Base-by-base conservation (phyloP, 2,329 filamentous ascomycete genomes). In the Penicillium sp. region DNA sequence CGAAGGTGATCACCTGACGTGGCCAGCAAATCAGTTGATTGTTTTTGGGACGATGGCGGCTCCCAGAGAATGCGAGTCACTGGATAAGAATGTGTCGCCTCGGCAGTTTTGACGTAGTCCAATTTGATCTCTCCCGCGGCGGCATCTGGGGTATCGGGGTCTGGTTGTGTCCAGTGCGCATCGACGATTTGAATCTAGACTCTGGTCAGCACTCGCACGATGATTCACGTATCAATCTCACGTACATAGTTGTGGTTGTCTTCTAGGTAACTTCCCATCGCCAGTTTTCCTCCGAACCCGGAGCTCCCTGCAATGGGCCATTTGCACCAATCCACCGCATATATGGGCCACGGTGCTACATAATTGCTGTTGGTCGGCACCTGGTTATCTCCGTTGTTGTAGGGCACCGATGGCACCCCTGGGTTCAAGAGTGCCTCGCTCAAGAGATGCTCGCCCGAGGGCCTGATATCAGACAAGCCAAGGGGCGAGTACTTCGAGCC, bases 301-400 rank as follows among this genome's bases (percentile, higher is more conserved):
- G 87, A 63, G 43, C 55, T 66, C 76, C 86, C 67, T 39, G 91
- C 85, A 2, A 93, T 87, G 14, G 89, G 86, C 93, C 94, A 99
- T 75, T 99, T 99, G 79, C 94, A 99, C 94, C 94, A 99, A 77
- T 99, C 94, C 67, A 96, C 93, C 11, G 94, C 93, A 72, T 97
- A 99, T 51, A 96, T 87, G 13, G 92, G 88, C 91, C 94, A 99
- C 0, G 93, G 92, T 4, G 93, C 92, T 59, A 96, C 77, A 70
- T 97, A 96, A 72, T 93, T 97, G 79, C 91, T 96, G 59, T 93
- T 95, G 5, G 70, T 89, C 74, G 70, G 88, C 72, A 74, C 84
- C 79, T 58, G 84, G 71, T 69, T 84, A 83, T 85, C 83, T 48
- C 85, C 79, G 10, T 50, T 44, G 67, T 92, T 89, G 68, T 88